Evolutionary conservation across 768 basidiomycete species (phyloP).

Genomic region (Phallus indusiatus): DNA sequence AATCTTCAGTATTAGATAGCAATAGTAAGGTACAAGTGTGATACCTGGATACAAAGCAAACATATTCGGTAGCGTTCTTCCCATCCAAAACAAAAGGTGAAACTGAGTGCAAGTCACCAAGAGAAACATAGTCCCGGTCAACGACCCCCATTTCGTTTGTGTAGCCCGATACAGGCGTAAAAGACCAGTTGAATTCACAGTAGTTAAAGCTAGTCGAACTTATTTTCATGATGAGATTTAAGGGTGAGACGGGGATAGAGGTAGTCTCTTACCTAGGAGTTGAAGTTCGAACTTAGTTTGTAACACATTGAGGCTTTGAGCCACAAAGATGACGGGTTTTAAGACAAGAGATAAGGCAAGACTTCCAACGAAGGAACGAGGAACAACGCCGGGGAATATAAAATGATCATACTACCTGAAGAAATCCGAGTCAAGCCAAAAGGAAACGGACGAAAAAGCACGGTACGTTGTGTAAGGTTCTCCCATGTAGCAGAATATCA

Average conservation of each 20-base stretch:
- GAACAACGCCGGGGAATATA: constrained; percentile 80
- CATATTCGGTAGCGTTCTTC: constrained; percentile 91
- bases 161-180: constrained; percentile 56
- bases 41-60: constrained; percentile 74
- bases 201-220: constrained; percentile 73
- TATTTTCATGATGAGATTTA: not conserved
- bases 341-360: constrained; percentile 53
- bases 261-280: constrained; percentile 43
- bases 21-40: not conserved
- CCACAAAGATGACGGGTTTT: constrained; percentile 38
- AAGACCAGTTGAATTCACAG: constrained; percentile 53
- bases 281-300: constrained; percentile 60
- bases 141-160: constrained; percentile 50
- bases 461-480: constrained; percentile 32
- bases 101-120: constrained; percentile 78
- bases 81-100: constrained; percentile 89
- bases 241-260: not conserved
- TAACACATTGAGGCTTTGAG: constrained; percentile 32
- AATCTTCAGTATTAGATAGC: not conserved
- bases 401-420: constrained; percentile 77
- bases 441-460: not conserved
- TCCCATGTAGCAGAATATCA: constrained; percentile 76
- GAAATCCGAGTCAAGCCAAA: not conserved
- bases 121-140: constrained; percentile 48
- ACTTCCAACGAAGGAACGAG: constrained; percentile 79